phyloP scores from a whole-genome alignment of 805 yeast species.

The Zygoascus flipseniorum region DNA sequence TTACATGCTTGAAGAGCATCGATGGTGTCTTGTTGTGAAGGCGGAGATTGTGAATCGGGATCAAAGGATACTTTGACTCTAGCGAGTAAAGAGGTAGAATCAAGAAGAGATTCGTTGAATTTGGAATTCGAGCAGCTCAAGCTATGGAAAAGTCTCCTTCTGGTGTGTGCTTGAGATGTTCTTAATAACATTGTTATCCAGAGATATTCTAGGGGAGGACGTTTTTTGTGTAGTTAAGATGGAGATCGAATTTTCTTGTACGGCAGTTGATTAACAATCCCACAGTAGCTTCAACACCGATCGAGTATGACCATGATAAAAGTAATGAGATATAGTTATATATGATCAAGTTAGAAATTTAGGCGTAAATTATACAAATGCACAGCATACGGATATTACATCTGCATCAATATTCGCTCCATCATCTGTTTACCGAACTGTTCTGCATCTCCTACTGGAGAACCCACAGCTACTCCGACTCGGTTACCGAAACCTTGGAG shows the following conservation, averaged over 20 bases:
- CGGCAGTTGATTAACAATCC: too few relatives aligned
- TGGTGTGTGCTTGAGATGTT: not conserved
- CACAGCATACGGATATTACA: not conserved
- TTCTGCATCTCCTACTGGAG: slow-evolving; percentile 16
- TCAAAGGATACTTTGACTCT: slow-evolving; percentile 5
- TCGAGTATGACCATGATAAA: too few relatives aligned
- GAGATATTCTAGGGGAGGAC: too few relatives aligned
- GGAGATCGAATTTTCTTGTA: too few relatives aligned
- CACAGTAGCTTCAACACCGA: too few relatives aligned
- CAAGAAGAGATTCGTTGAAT: slow-evolving; percentile 7
- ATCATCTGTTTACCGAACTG: slow-evolving; percentile 16
- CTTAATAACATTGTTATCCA: not conserved
- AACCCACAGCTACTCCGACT: slow-evolving; percentile 15
- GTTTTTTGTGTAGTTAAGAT: too few relatives aligned
- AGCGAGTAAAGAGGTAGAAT: slow-evolving; percentile 2
- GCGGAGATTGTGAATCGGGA: not conserved
- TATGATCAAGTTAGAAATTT: too few relatives aligned
- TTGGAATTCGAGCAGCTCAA: not conserved
- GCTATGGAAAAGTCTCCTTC: not conserved
- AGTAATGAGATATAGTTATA: too few relatives aligned
- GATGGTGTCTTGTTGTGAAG: not conserved
- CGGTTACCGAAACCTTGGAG: slow-evolving; percentile 17
- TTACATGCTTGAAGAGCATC: slow-evolving; percentile 22
- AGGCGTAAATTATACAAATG: too few relatives aligned
- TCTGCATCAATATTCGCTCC: not conserved